Evolutionary conservation across 2,329 filamentous ascomycete genomes (phyloP).

Genomic region (Dothideomycetes sp.): DNA sequence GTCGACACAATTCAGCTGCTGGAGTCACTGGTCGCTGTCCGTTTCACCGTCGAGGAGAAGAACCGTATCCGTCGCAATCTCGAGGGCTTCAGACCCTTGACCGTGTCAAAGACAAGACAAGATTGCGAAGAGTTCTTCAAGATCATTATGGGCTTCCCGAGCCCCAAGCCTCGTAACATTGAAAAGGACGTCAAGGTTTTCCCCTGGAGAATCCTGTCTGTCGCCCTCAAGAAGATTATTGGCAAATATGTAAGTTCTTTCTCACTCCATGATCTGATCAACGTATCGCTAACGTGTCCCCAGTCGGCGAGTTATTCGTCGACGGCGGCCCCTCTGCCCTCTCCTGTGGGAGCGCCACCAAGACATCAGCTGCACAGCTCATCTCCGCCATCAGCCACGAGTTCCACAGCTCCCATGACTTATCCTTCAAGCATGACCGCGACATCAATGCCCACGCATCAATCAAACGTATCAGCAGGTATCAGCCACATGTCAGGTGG

Average conservation of each 20-base stretch:
- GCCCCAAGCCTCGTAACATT: constrained; percentile 92
- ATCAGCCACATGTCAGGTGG: constrained; percentile 29
- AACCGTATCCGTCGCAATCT: constrained; percentile 93
- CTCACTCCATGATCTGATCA: background rate
- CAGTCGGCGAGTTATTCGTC: constrained; percentile 63
- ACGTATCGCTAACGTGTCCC: constrained; percentile 10
- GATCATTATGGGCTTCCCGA: constrained; percentile 94
- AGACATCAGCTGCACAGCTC: constrained; percentile 22
- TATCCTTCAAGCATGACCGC: constrained; percentile 22
- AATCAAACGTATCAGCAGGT: constrained; percentile 23
- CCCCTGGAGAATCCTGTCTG: constrained; percentile 80
- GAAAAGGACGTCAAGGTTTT: constrained; percentile 99
- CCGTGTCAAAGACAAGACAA: constrained; percentile 82
- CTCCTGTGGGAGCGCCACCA: constrained; percentile 17
- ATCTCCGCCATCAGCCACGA: constrained; percentile 23
- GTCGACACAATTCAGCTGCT: constrained; percentile 95
- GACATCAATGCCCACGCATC: constrained; percentile 22
- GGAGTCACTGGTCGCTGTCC: constrained; percentile 75
- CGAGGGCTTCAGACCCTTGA: constrained; percentile 85
- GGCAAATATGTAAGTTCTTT: constrained; percentile 70
- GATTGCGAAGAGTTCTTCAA: constrained; percentile 98
- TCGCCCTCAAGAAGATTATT: constrained; percentile 94
- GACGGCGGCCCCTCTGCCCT: constrained; percentile 43
- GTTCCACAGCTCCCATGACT: constrained; percentile 25
- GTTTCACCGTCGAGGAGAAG: constrained; percentile 96